phyloP scores from a whole-genome alignment of 345 rosid species.

The Corymbia maculata region DNA sequence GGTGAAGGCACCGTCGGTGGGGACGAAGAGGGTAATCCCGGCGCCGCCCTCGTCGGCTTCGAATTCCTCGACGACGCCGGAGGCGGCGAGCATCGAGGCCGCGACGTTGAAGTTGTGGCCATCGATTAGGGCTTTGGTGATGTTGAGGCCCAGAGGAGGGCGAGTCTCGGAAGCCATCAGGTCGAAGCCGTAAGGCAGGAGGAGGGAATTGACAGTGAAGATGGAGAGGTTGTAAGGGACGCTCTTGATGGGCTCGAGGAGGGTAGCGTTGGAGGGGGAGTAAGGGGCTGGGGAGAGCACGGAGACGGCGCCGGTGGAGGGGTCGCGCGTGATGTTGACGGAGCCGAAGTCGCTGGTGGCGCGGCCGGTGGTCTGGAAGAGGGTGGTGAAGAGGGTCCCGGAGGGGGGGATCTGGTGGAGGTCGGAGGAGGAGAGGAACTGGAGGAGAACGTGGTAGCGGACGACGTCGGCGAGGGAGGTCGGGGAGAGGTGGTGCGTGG shows the following conservation, averaged over 20 bases:
- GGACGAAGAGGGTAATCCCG: conserved; percentile 82
- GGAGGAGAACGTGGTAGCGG: conserved; percentile 77
- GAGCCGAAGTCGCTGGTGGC: conserved; percentile 55
- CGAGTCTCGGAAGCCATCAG: conserved; percentile 63
- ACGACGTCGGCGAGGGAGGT: conserved; percentile 72
- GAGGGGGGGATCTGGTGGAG: conserved; percentile 55
- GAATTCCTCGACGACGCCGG: conserved; percentile 67
- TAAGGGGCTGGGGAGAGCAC: conserved; percentile 39
- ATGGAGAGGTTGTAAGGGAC: conserved; percentile 61
- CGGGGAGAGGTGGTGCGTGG: conserved; percentile 67
- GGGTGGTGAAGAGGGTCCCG: conserved; percentile 53
- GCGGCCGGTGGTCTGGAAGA: conserved; percentile 72
- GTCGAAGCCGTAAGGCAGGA: conserved; percentile 61
- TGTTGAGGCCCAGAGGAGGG: conserved; percentile 55
- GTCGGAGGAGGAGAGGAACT: conserved; percentile 54
- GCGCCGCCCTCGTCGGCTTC: conserved; percentile 84
- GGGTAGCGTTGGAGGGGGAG: conserved; percentile 47
- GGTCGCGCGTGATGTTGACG: conserved; percentile 64
- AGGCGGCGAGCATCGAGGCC: conserved; percentile 68
- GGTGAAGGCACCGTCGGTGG: conserved; percentile 67
- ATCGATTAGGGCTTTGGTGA: conserved; percentile 62
- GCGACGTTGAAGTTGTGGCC: conserved; percentile 87
- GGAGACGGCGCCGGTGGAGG: conserved; percentile 29
- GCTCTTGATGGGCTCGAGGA: conserved; percentile 40
- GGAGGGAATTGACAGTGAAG: conserved; percentile 48